Evolutionary conservation across 805 yeast species (phyloP).

Genomic region (Saturnispora galanensis): DNA sequence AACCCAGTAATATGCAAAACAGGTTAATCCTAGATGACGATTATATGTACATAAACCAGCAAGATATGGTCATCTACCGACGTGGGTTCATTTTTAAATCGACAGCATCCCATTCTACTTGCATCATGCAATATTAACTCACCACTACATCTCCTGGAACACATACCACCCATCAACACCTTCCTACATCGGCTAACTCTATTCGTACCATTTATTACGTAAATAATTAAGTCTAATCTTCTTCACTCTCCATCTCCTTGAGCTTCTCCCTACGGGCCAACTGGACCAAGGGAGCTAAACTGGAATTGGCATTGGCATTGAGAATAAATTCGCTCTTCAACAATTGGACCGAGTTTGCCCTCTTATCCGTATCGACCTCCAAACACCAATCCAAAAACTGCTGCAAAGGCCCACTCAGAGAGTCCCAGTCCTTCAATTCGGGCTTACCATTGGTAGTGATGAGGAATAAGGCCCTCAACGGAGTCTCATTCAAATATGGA

Average conservation of each 20-base stretch:
- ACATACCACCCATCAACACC: too few relatives aligned
- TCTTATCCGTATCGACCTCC: conserved; percentile 70
- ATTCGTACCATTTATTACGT: too few relatives aligned
- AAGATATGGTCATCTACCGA: too few relatives aligned
- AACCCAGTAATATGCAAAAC: too few relatives aligned
- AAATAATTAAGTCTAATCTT: background rate
- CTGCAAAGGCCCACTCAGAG: conserved; percentile 54
- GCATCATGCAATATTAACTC: too few relatives aligned
- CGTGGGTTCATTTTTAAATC: too few relatives aligned
- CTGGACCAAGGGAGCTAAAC: conserved; percentile 66
- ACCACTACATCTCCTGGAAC: too few relatives aligned
- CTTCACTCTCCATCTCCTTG: conserved; percentile 18
- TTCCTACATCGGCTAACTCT: too few relatives aligned
- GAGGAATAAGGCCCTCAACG: conserved; percentile 63
- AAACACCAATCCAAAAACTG: conserved; percentile 68
- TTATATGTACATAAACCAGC: too few relatives aligned
- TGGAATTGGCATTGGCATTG: conserved; percentile 50
- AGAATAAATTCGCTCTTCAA: conserved; percentile 55
- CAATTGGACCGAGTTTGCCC: conserved; percentile 71
- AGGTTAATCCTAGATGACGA: too few relatives aligned
- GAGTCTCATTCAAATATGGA: conserved; percentile 73
- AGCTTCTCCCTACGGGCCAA: conserved; percentile 59
- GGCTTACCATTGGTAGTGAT: conserved; percentile 81
- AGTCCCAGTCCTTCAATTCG: conserved; percentile 62
- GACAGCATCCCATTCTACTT: too few relatives aligned